A percentile compares a stretch with the other conserved stretches of the same genome.
Conservation (phyloP, 768 basidiomycete species). For the Boletus vermiculosoides region DNA sequence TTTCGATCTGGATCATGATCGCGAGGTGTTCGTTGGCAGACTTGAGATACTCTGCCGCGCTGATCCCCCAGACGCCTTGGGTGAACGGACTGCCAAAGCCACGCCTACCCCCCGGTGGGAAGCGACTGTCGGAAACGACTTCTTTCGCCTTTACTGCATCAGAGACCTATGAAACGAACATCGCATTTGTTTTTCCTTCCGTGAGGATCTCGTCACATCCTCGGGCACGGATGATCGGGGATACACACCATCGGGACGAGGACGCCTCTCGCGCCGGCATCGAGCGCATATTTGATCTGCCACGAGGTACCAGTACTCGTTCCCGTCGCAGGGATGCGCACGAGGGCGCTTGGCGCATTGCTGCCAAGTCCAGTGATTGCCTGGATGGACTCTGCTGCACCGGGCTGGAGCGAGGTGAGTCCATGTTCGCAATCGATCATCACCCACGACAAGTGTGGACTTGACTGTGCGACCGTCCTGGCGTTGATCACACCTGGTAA, state of each 20-base stretch:
- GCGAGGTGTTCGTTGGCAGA: constrained; percentile 55
- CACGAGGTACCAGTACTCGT: constrained; percentile 53
- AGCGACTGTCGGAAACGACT: constrained; percentile 55
- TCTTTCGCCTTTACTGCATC: constrained; percentile 56
- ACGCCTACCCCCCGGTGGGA: constrained; percentile 60
- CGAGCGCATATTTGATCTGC: constrained; percentile 73
- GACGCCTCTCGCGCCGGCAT: constrained; percentile 63
- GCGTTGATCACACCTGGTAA: constrained; percentile 58
- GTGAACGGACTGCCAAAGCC: constrained; percentile 68
- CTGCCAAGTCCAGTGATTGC: constrained; percentile 49
- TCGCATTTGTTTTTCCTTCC: background rate
- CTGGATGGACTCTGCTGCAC: constrained; percentile 53
- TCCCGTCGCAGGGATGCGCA: constrained; percentile 66
- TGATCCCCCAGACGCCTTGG: constrained; percentile 56
- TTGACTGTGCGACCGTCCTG: constrained; percentile 56
- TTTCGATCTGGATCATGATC: constrained; percentile 61
- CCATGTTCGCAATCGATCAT: constrained; percentile 71
- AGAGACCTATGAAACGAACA: constrained; percentile 41
- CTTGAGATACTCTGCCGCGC: constrained; percentile 48
- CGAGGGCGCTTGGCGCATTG: constrained; percentile 50
- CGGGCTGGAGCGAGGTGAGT: constrained; percentile 51
- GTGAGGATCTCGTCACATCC: background rate
- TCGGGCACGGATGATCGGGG: background rate
- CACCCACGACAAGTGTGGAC: constrained; percentile 59
- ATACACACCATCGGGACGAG: constrained; percentile 62